Evolutionary conservation across 495 filamentous ascomycete species (phyloP).

Genomic region (Penicillium malachiteum): DNA sequence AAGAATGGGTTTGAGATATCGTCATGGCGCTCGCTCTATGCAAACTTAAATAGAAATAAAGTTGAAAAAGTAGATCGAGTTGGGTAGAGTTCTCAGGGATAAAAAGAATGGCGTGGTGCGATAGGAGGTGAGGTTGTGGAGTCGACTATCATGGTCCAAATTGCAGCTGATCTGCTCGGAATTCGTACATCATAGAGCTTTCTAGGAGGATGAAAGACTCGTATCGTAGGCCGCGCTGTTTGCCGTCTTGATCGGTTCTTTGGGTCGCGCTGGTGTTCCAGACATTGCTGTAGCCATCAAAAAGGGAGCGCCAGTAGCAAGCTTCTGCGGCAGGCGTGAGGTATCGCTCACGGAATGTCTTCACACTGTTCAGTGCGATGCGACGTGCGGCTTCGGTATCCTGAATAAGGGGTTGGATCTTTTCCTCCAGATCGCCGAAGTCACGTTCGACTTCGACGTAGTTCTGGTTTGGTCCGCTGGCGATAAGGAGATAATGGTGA

Average conservation of each 20-base stretch:
- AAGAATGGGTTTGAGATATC: no score
- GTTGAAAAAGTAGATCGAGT: no score
- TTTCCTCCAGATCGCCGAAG: constrained; percentile 55
- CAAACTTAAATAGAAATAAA: no score
- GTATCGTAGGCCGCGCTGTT: constrained; percentile 37
- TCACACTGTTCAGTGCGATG: constrained; percentile 56
- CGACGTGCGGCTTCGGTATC: constrained; percentile 45
- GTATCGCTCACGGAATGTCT: constrained; percentile 57
- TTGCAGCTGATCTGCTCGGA: constrained; percentile 13
- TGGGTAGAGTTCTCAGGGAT: no score
- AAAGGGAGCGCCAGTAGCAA: constrained; percentile 57
- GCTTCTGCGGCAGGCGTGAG: constrained; percentile 58
- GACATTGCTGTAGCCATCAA: constrained; percentile 47
- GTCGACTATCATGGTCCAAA: constrained; percentile 5
- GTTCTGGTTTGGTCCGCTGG: constrained; percentile 57
- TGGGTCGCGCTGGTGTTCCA: constrained; percentile 34
- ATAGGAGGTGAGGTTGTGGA: neutral
- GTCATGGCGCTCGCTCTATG: no score
- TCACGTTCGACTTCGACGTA: constrained; percentile 59
- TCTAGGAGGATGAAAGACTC: constrained; percentile 41
- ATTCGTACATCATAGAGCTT: constrained; percentile 35
- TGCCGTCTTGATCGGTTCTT: constrained; percentile 16
- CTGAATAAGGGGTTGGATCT: constrained; percentile 46
- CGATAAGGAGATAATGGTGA: constrained; percentile 41
- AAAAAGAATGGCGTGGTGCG: no score